Evolutionary conservation across 2,329 filamentous ascomycete species (phyloP), one percentile per base, ranked within the genome.

Genomic region (Arthrobotrys pseudoclavata): DNA sequence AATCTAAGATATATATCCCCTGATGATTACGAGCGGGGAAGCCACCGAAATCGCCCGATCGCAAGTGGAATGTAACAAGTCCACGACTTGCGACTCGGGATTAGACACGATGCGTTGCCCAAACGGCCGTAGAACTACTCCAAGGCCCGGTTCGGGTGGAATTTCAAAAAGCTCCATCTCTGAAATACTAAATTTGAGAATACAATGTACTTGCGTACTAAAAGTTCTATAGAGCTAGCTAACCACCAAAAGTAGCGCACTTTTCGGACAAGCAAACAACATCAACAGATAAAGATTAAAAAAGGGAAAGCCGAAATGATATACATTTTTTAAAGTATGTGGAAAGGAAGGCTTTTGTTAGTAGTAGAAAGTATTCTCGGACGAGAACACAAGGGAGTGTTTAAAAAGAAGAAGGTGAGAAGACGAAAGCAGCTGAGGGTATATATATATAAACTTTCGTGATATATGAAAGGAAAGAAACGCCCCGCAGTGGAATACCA

Each of bases 381-480:
- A 4, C 4, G 47, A 13, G 13, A 50, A 24, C 3, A 47, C 7
- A 26, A 22, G 47, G 13, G 47, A 52, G 10, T 26, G 50, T 18
- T 24, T 26, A 37, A 55, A 18, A 34, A 20, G 18, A 55, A 20
- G 26, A 6, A 55, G 5, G 26, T 55, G 10, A 57, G 18, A 55
- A 31, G 5, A 37, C 12, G 31, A 26, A 42, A 42, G 55, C 55
- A 60, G 34, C 55, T 18, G 55, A 60, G 55, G 55, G 55, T 60
- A 60, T 60, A 60, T 60, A 60, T 60, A 60, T 60, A 60, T 24
- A 42, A 40, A 5, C n/a, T 20, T 60, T 60, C 55, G 55, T 60
- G 29, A 57, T 37, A 57, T 3, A 57, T 24, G 26, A 60, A 42
- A 60, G 20, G n/a, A 57, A 57, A 26, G 34, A 42, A 42, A 60